Conservation (phyloP, 495 filamentous ascomycete genomes). For the Aspergillus olivimuriae region DNA sequence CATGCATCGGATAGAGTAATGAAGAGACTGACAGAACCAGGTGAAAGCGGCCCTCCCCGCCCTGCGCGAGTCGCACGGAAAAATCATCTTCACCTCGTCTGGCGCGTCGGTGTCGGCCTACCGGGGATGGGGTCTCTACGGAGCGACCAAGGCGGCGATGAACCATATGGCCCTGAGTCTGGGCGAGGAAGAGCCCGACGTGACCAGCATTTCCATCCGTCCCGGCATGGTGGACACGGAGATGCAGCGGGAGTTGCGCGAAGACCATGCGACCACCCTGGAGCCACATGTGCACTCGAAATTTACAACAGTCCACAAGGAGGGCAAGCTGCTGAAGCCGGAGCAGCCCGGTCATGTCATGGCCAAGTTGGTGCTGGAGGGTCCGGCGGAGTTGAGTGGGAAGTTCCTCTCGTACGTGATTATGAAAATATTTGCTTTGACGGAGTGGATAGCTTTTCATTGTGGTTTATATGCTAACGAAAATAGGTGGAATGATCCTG, state of each 20-base stretch:
- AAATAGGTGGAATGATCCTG: conserved; percentile 63
- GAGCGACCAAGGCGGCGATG: conserved; percentile 79
- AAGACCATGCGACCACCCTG: conserved; percentile 61
- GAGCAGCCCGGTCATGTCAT: conserved; percentile 85
- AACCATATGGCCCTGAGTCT: conserved; percentile 74
- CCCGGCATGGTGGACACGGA: conserved; percentile 89
- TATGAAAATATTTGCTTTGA: too few relatives aligned
- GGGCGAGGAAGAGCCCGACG: conserved; percentile 70
- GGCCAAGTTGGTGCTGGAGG: conserved; percentile 63
- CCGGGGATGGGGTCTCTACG: conserved; percentile 72
- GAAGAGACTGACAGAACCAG: conserved; percentile 35
- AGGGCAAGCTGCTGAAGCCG: conserved; percentile 66
- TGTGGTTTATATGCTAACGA: conserved; percentile 34
- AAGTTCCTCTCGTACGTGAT: conserved; percentile 70
- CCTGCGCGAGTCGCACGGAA: conserved; percentile 62
- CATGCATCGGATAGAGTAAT: background rate
- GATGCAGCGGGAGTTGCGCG: conserved; percentile 82
- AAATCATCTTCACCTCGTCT: conserved; percentile 68
- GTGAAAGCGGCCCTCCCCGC: conserved; percentile 66
- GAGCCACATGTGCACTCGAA: conserved; percentile 56
- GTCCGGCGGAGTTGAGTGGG: conserved; percentile 62
- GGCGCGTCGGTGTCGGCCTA: conserved; percentile 67
- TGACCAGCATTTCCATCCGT: conserved; percentile 63
- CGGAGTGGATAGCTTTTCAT: conserved; percentile 28
- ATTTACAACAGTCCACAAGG: conserved; percentile 60